Conservation (phyloP, 176 grass and related monocot genomes). For the Juncus effusus region DNA sequence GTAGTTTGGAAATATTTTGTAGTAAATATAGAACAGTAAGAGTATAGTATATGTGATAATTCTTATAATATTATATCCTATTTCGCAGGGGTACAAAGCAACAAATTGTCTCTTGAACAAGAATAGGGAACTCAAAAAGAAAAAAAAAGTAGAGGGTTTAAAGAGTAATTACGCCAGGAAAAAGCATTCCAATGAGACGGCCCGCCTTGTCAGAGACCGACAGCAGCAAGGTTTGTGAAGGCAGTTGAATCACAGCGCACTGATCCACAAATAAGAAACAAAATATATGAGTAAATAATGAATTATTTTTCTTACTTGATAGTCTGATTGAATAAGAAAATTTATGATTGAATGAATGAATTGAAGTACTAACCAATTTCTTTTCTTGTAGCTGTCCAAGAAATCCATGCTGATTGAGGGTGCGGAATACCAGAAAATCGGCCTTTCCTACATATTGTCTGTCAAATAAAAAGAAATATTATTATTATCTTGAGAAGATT, state of each 20-base stretch:
- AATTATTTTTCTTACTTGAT: not conserved
- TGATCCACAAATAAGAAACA: slow-evolving; percentile 40
- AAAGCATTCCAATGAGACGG: slow-evolving; percentile 92
- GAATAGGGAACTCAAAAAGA: not conserved
- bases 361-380: slow-evolving; percentile 57
- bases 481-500: not conserved
- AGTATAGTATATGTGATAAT: not conserved
- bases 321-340: not conserved
- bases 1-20: no score
- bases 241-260: slow-evolving; percentile 96
- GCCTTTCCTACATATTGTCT: slow-evolving; percentile 96
- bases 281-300: slow-evolving; percentile 16
- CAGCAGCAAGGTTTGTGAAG: slow-evolving; percentile 90
- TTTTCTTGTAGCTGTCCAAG: slow-evolving; percentile 98
- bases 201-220: slow-evolving; percentile 90
- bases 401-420: slow-evolving; percentile 93
- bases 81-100: no score
- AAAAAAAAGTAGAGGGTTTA: not conserved
- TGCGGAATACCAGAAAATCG: slow-evolving; percentile 84
- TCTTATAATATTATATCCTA: not conserved
- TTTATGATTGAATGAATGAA: not conserved
- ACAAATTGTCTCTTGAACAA: no score
- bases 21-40: no score
- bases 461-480: slow-evolving; percentile 19
- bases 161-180: slow-evolving; percentile 67